phyloP scores from a whole-genome alignment of 495 filamentous ascomycete genomes.

The Penicillium steckii region DNA sequence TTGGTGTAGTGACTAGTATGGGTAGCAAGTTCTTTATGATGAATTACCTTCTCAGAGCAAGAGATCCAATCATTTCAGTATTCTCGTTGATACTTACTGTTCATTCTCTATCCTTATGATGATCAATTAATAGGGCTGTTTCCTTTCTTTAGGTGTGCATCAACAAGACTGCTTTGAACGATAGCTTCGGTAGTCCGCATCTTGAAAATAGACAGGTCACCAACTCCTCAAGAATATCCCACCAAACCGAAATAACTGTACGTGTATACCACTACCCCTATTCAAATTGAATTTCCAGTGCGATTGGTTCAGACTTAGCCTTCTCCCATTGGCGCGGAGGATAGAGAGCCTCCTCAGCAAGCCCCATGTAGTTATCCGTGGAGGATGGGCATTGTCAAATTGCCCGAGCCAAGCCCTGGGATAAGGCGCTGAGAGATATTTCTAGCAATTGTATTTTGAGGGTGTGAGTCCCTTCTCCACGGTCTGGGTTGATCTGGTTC shows the following conservation, averaged over 20 bases:
- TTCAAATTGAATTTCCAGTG: constrained; percentile 9
- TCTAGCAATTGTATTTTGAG: background rate
- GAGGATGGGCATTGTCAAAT: constrained; percentile 27
- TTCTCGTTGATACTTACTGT: too few relatives aligned
- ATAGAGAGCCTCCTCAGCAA: constrained; percentile 11
- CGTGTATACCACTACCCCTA: background rate
- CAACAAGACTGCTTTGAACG: background rate
- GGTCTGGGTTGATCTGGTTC: constrained; percentile 18
- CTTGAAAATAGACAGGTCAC: constrained; percentile 14
- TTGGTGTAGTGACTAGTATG: background rate
- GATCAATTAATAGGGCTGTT: too few relatives aligned
- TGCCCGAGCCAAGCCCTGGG: constrained; percentile 10
- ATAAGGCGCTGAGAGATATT: constrained; percentile 2
- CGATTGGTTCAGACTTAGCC: constrained; percentile 7
- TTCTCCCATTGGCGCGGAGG: constrained; percentile 18
- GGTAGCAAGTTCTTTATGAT: background rate
- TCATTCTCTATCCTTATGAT: too few relatives aligned
- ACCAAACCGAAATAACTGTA: background rate
- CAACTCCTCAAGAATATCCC: background rate
- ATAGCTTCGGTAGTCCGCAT: constrained; percentile 14
- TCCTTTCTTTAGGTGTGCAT: too few relatives aligned
- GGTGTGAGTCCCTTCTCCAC: background rate
- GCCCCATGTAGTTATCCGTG: constrained; percentile 24
- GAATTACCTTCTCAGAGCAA: too few relatives aligned
- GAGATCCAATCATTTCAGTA: too few relatives aligned